Conservation (phyloP, 2,329 filamentous ascomycete species). For the Chaetomium globosum region DNA sequence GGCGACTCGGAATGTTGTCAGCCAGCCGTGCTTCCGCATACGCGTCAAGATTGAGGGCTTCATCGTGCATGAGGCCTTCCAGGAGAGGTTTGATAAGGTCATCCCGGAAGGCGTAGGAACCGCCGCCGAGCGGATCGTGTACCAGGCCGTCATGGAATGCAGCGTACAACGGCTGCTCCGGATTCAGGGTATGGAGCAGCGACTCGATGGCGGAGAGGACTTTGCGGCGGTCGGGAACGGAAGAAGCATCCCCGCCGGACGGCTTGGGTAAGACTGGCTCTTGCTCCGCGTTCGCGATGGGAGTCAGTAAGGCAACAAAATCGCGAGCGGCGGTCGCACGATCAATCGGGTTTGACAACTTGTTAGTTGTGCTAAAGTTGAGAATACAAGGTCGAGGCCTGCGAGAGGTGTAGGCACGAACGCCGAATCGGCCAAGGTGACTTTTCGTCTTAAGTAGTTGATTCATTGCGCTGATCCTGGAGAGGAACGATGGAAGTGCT, state of each 20-base stretch:
- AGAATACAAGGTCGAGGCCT: not conserved
- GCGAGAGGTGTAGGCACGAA: not conserved
- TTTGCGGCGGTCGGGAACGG: not conserved
- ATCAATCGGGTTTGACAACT: too few relatives aligned
- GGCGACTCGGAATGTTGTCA: slow-evolving; percentile 3
- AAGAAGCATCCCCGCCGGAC: not conserved
- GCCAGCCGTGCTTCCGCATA: not conserved
- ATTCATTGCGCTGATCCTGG: too few relatives aligned
- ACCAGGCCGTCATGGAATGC: slow-evolving; percentile 23
- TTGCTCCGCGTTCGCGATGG: not conserved
- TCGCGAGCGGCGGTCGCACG: not conserved
- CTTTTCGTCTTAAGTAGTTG: too few relatives aligned
- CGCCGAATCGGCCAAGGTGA: not conserved
- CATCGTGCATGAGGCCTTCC: slow-evolving; percentile 11
- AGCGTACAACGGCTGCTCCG: slow-evolving; percentile 9
- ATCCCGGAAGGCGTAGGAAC: slow-evolving; percentile 23
- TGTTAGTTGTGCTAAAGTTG: not conserved
- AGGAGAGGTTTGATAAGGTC: slow-evolving; percentile 17
- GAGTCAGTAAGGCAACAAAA: not conserved
- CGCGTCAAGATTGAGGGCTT: not conserved
- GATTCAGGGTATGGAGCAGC: slow-evolving; percentile 6
- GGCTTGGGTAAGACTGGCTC: not conserved
- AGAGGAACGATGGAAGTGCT: too few relatives aligned
- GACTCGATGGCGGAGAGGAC: slow-evolving; percentile 13
- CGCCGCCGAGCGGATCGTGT: slow-evolving; percentile 21